Conservation (phyloP, 306 rosid genomes). For the Abrus precatorius region DNA sequence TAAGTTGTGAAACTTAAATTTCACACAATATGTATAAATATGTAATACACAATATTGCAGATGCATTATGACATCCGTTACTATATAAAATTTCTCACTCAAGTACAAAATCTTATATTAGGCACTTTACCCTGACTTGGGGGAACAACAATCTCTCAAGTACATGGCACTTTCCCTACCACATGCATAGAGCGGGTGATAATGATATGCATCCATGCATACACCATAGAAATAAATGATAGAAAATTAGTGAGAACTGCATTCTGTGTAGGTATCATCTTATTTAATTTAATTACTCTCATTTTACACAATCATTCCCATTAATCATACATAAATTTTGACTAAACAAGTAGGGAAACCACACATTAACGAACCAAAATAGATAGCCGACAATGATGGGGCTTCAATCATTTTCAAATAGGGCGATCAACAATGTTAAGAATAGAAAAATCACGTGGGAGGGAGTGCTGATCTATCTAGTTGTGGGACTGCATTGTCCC, state of each 20-base stretch:
- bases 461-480: slow-evolving; percentile 32
- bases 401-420: slow-evolving; percentile 45
- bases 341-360: slow-evolving; percentile 40
- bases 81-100: slow-evolving; percentile 2
- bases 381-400: slow-evolving; percentile 54
- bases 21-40: neutral
- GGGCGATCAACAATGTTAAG: slow-evolving; percentile 31
- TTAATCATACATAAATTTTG: slow-evolving; percentile 37
- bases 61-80: neutral
- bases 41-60: neutral
- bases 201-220: slow-evolving; percentile 2
- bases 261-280: neutral
- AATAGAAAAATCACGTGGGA: slow-evolving; percentile 50
- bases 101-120: slow-evolving; percentile 18
- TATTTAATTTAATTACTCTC: neutral
- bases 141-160: slow-evolving; percentile 1
- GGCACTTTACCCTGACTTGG: neutral
- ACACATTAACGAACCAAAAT: slow-evolving; percentile 47
- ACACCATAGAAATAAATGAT: slow-evolving; percentile 1
- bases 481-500: slow-evolving; percentile 64
- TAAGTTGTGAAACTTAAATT: neutral
- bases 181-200: slow-evolving; percentile 35
- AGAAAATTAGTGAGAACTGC: neutral
- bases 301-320: slow-evolving; percentile 19
- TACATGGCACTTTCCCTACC: slow-evolving; percentile 23